Base-by-base conservation (phyloP, 345 rosid species). In the Linum lewisii region DNA sequence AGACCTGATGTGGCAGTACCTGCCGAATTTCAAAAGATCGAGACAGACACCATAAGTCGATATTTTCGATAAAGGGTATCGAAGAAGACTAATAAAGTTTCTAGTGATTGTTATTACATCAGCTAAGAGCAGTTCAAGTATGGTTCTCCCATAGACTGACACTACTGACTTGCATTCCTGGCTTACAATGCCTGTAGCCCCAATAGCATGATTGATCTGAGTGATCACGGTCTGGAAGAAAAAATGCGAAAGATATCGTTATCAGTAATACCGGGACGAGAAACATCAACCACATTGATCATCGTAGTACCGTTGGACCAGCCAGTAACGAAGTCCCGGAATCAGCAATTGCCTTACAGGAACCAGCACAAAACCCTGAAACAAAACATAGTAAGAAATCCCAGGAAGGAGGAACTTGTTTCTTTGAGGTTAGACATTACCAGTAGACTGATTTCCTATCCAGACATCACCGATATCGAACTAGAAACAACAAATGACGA, bases 251-350 rank as follows among this genome's bases (percentile, higher is more conserved):
- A 42, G 11, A 10, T 10, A 10, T 42, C 4, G 9, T 34, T 34
- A 34, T 34, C 9, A 34, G 38, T 9, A 4, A 34, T 9, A 34
- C n/a, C n/a, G n/a, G n/a, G n/a, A n/a, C n/a, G n/a, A n/a, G n/a
- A n/a, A n/a, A n/a, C n/a, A n/a, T n/a, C n/a, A n/a, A n/a, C n/a
- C n/a, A n/a, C n/a, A n/a, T n/a, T n/a, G n/a, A n/a, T n/a, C n/a
- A 29, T 3, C 34, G 7, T 29, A 5, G 7, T 66, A 71, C 75
- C 42, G 63, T 61, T 42, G 75, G 75, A 54, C 75, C 75, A 0
- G 75, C 75, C 58, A 71, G 57, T 57, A 71, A 58, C 23, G 75
- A 71, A 56, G 75, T 71, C 58, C 75, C 75, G 26, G 75, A 71
- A 58, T 71, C 75, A 51, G 67, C 75, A 62, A 71, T 66, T 62